Evolutionary conservation across 495 filamentous ascomycete species (phyloP), one percentile per base, ranked within the genome.

Genomic region (Aspergillus homomorphus): DNA sequence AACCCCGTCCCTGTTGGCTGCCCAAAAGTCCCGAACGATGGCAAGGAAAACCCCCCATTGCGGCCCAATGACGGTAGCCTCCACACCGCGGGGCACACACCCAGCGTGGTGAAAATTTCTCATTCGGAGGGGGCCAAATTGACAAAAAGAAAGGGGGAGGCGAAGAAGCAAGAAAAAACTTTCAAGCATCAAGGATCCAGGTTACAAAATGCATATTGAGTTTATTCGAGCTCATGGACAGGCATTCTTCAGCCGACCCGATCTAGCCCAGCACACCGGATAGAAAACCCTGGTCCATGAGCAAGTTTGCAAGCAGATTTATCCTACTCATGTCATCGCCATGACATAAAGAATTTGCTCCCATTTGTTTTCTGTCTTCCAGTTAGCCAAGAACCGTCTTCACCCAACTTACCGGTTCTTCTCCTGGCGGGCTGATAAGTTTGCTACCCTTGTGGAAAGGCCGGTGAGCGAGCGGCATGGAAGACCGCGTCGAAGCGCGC

Each of bases 31-130:
- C 58, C 55, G 56, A 43, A 59, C 21, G 38, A 55, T 52, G 61
- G 26, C 48, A 57, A 28, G 51, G 53, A 45, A 48, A n/a, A 38
- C n/a, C n/a, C 28, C 22, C 14, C 44, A 44, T 64, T 64, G 58
- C 62, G 62, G 62, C 62, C 62, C 62, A 64, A 64, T 61, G 45
- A 58, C 43, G 41, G 56, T 61, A 26, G 58, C 62, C 58, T 64
- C 62, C 62, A 64, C 62, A 45, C 33, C 42, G 51, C 41, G 20
- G 48, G 50, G 54, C 60, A 42, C 20, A 20, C 51, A 33, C 22
- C 54, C 56, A 52, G 52, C 53, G 49, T 58, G 51, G 54, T 53
- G 49, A 60, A 59, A 58, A 45, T 59, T 15, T 59, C 49, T 50
- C 57, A 60, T 57, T 54, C 56, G 54, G 53, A 48, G 59, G 53